A percentile compares a stretch with the other conserved stretches of the same genome.
These are phyloP conservation scores for Tetragonia tetragonoides DNA, from an alignment of 148 eudicot species.

Conservation along the genomic window DNA sequence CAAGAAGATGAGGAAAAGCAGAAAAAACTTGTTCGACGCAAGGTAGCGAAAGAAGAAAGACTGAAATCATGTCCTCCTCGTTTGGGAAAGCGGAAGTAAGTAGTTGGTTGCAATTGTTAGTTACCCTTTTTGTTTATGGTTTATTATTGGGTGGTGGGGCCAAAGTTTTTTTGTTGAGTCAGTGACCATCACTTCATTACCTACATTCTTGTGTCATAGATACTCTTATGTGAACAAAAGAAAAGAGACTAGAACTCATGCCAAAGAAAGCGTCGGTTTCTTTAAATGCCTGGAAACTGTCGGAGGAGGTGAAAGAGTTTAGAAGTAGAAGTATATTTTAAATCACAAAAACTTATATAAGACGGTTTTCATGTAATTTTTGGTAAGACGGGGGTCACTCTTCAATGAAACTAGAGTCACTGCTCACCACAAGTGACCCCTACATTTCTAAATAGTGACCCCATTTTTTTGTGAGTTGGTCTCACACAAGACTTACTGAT, in stretches of 20 bases:
- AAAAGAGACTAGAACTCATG: neutral
- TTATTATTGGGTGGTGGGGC: neutral
- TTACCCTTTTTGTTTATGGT: neutral
- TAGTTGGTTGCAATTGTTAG: neutral
- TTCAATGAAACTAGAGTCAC: no score
- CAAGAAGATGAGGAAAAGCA: conserved; percentile 81
- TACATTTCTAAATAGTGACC: no score
- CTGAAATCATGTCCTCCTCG: conserved; percentile 75
- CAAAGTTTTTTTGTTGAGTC: neutral
- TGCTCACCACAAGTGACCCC: no score
- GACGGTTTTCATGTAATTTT: no score
- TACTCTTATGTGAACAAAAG: neutral
- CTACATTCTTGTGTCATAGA: neutral
- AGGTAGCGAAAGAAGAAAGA: conserved; percentile 69
- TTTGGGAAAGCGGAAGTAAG: conserved; percentile 86
- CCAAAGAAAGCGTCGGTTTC: neutral
- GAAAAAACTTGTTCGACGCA: conserved; percentile 63
- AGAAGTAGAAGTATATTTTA: neutral
- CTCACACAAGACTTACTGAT: no score
- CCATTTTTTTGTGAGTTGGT: no score
- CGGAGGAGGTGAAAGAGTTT: neutral
- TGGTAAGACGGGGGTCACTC: no score
- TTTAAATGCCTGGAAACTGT: neutral
- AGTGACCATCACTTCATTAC: neutral
- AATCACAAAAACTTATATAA: no score